Conservation (phyloP, 768 basidiomycete genomes). For the Tubosaeta sp. region DNA sequence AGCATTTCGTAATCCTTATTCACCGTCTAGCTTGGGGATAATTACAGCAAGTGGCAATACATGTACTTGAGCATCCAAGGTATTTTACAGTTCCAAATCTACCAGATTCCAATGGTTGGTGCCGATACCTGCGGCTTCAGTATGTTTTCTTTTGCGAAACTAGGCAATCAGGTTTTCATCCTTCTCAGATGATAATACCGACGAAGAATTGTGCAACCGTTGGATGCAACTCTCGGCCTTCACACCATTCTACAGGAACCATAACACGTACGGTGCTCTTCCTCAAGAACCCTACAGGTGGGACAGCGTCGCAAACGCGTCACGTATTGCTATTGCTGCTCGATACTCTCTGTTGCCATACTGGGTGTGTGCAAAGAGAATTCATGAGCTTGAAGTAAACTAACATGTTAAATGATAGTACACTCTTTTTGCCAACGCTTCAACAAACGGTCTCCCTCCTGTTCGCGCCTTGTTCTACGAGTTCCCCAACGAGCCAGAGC, state of each 20-base stretch:
- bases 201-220: conserved; percentile 77
- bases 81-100: conserved; percentile 77
- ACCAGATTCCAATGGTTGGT: conserved; percentile 81
- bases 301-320: conserved; percentile 77
- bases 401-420: conserved; percentile 56
- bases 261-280: conserved; percentile 60
- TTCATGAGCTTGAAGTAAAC: background rate
- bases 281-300: conserved; percentile 80
- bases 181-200: conserved; percentile 49
- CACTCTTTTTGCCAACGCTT: conserved; percentile 68
- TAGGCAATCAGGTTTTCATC: too few relatives aligned
- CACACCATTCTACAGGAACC: conserved; percentile 79
- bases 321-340: conserved; percentile 63
- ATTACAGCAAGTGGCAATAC: conserved; percentile 71
- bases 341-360: conserved; percentile 74
- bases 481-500: conserved; percentile 65
- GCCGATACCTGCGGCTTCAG: conserved; percentile 54
- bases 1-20: background rate
- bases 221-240: conserved; percentile 90
- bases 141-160: conserved; percentile 3
- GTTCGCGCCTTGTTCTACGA: conserved; percentile 75
- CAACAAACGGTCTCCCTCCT: conserved; percentile 61
- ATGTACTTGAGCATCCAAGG: conserved; percentile 70
- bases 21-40: conserved; percentile 60
- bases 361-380: conserved; percentile 53